Percentiles rank a stretch among this genome's conserved stretches.
Conservation (phyloP, 2,329 filamentous ascomycete species). For the Cladosporium oxysporum region DNA sequence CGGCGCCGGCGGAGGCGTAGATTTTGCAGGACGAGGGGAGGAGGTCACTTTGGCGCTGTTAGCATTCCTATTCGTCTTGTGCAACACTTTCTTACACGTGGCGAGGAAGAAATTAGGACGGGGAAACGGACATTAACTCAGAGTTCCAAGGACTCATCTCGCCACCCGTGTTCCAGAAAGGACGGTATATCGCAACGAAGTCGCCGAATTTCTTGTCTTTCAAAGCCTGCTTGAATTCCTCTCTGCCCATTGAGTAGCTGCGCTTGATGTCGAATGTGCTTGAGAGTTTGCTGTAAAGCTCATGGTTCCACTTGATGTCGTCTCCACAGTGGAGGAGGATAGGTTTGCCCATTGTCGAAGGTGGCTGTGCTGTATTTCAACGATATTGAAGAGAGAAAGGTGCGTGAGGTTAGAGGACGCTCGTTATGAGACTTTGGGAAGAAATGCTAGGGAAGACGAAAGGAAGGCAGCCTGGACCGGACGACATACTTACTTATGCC, state of each 20-base stretch:
- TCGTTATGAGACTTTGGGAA: not conserved
- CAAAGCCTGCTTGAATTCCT: slow-evolving; percentile 44
- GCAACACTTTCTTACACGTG: not conserved
- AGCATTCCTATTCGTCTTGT: not conserved
- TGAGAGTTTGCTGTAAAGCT: slow-evolving; percentile 41
- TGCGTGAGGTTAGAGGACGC: not conserved
- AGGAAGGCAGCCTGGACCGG: not conserved
- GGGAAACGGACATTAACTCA: slow-evolving; percentile 52
- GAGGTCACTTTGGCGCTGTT: slow-evolving; percentile 30
- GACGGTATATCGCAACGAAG: slow-evolving; percentile 54
- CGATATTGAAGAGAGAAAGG: not conserved
- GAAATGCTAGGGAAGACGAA: not conserved
- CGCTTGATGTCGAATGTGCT: slow-evolving; percentile 42
- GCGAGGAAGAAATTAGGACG: not conserved
- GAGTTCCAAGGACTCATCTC: slow-evolving; percentile 66
- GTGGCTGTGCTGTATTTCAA: not conserved
- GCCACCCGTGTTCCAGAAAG: slow-evolving; percentile 65
- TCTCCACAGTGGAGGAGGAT: slow-evolving; percentile 47
- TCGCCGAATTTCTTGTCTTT: slow-evolving; percentile 44
- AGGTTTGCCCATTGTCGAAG: slow-evolving; percentile 23
- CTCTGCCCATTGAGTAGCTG: slow-evolving; percentile 41
- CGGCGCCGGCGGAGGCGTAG: slow-evolving; percentile 62
- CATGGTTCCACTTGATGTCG: slow-evolving; percentile 49
- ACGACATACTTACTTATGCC: not conserved
- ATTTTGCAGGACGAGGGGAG: slow-evolving; percentile 57